phyloP scores from a whole-genome alignment of 805 yeast genomes.

The Barnettozyma californica region DNA sequence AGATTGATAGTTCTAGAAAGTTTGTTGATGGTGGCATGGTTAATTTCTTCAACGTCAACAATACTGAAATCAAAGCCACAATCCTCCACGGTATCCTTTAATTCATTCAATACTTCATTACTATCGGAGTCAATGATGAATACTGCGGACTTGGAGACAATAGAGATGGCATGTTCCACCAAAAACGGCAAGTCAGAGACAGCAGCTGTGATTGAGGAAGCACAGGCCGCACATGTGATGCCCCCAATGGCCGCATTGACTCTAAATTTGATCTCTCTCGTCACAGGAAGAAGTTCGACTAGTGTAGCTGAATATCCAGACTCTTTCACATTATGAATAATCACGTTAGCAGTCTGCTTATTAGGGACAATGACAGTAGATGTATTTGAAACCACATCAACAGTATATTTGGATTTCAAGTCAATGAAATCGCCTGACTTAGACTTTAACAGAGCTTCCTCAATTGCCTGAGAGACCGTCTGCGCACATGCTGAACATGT shows the following conservation, averaged over 20 bases:
- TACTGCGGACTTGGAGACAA: conserved; percentile 57
- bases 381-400: conserved; percentile 46
- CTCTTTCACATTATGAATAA: conserved; percentile 44
- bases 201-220: conserved; percentile 46
- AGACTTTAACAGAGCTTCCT: conserved; percentile 17
- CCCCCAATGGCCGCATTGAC: conserved; percentile 65
- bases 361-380: conserved; percentile 50
- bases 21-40: conserved; percentile 42
- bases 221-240: conserved; percentile 71
- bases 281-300: conserved; percentile 55
- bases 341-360: conserved; percentile 43
- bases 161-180: conserved; percentile 46
- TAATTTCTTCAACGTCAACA: conserved; percentile 37
- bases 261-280: conserved; percentile 40
- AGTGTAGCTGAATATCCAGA: conserved; percentile 45
- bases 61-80: conserved; percentile 59
- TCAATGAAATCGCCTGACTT: conserved; percentile 12
- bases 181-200: conserved; percentile 47
- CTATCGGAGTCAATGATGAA: conserved; percentile 47
- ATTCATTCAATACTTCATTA: conserved; percentile 29
- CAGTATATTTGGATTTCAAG: conserved; percentile 32
- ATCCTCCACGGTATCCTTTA: conserved; percentile 54
- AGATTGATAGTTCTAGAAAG: conserved; percentile 53
- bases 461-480: conserved; percentile 40
- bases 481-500: conserved; percentile 59